Evolutionary conservation across 345 rosid genomes (phyloP).

Genomic region (Linum usitatissimum): DNA sequence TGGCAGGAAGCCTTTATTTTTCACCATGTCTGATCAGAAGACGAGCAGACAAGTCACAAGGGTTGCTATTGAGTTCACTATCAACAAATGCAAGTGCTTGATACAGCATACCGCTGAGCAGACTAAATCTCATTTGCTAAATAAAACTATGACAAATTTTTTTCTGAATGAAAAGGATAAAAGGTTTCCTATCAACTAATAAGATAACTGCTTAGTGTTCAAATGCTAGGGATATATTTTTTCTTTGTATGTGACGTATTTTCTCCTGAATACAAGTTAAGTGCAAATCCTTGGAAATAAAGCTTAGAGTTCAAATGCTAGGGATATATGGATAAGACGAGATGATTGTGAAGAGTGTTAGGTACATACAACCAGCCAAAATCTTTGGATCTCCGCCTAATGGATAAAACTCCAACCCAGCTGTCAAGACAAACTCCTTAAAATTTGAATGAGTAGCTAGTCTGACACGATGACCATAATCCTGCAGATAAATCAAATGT

Average conservation of each 20-base stretch:
- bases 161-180: too few species aligned
- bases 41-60: constrained; percentile 10
- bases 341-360: constrained; percentile 7
- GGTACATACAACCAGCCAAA: constrained; percentile 89
- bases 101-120: background rate
- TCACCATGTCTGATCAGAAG: constrained; percentile 81
- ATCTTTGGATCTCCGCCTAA: constrained; percentile 98
- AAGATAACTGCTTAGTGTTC: too few species aligned
- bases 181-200: too few species aligned
- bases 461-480: constrained; percentile 98
- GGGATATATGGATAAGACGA: background rate
- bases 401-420: constrained; percentile 95
- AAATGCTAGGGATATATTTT: too few species aligned
- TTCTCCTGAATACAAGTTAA: too few species aligned
- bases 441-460: constrained; percentile 97
- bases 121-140: too few species aligned
- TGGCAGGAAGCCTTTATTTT: constrained; percentile 96
- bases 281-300: too few species aligned
- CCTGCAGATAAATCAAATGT: constrained; percentile 42
- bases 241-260: too few species aligned
- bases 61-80: background rate
- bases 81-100: background rate
- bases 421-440: constrained; percentile 91
- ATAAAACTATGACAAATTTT: too few species aligned
- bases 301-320: background rate